These are phyloP conservation scores for Dichomitus squalens DNA, from an alignment of 1,284 basidiomycete genomes.

Conservation along the genomic window DNA sequence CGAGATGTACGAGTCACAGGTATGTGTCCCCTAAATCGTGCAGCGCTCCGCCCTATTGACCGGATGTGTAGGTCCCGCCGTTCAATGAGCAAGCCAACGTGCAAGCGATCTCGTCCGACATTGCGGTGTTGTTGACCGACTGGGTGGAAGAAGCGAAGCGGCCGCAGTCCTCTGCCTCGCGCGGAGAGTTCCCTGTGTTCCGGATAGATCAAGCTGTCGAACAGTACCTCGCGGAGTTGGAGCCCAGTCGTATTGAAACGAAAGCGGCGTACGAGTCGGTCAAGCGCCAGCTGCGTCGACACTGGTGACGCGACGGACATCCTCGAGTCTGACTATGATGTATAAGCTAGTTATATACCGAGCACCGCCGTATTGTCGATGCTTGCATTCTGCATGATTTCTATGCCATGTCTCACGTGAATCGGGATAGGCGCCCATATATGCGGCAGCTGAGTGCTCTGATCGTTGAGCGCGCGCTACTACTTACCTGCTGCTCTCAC, in stretches of 20 bases:
- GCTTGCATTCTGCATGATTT: not conserved
- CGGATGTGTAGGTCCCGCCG: slow-evolving; percentile 64
- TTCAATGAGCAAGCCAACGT: slow-evolving; percentile 81
- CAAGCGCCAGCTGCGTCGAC: slow-evolving; percentile 65
- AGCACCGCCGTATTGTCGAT: not conserved
- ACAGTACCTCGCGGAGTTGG: slow-evolving; percentile 70
- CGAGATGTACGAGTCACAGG: slow-evolving; percentile 87
- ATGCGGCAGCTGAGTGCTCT: not conserved
- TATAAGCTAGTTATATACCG: not conserved
- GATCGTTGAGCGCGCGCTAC: not conserved
- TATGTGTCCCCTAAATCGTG: slow-evolving; percentile 35
- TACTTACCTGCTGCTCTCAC: too few relatives aligned
- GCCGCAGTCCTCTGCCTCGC: slow-evolving; percentile 54
- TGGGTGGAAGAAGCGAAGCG: slow-evolving; percentile 77
- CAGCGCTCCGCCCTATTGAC: not conserved
- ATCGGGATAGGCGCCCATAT: not conserved
- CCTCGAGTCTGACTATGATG: not conserved
- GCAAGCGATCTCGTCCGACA: slow-evolving; percentile 76
- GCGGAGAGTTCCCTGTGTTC: slow-evolving; percentile 70
- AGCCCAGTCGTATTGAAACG: slow-evolving; percentile 59
- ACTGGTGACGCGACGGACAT: slow-evolving; percentile 39
- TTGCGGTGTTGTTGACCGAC: slow-evolving; percentile 71
- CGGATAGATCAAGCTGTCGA: slow-evolving; percentile 70
- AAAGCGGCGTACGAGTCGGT: slow-evolving; percentile 65
- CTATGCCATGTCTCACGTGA: not conserved